phyloP scores from a whole-genome alignment of 1,284 basidiomycete genomes.

The Ganoderma meredithae region DNA sequence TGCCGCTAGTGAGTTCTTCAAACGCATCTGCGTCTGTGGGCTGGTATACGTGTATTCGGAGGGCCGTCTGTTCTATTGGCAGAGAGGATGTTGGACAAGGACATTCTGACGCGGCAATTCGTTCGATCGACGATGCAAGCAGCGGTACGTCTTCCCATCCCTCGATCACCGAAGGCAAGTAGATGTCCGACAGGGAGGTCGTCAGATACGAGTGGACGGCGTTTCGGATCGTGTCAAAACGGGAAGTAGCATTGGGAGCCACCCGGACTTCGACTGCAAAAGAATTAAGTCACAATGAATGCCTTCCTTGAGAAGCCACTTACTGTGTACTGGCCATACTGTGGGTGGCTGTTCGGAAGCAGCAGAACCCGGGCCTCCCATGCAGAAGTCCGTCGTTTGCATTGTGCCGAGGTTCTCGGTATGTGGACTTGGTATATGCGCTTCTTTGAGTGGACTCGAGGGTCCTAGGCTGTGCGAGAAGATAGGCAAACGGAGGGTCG shows the following conservation, averaged over 20 bases:
- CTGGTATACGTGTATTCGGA: constrained; percentile 91
- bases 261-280: constrained; percentile 85
- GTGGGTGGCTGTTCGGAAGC: constrained; percentile 31
- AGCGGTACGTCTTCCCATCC: constrained; percentile 81
- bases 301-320: constrained; percentile 27
- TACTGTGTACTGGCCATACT: constrained; percentile 69
- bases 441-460: not conserved
- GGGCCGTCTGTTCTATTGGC: constrained; percentile 61
- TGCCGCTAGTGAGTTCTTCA: constrained; percentile 80
- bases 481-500: too few relatives aligned
- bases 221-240: constrained; percentile 75
- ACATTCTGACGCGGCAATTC: constrained; percentile 79
- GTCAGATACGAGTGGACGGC: constrained; percentile 69
- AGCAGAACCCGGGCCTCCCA: constrained; percentile 35
- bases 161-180: constrained; percentile 68
- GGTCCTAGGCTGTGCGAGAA: not conserved
- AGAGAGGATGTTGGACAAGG: constrained; percentile 62
- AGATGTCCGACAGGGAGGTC: constrained; percentile 65
- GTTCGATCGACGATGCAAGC: constrained; percentile 78
- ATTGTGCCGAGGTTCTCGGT: constrained; percentile 18
- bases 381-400: constrained; percentile 35
- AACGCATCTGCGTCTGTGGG: constrained; percentile 73
- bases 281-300: constrained; percentile 5
- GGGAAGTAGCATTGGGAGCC: constrained; percentile 66
- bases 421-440: not conserved